A percentile compares a stretch with the other conserved stretches of the same genome.
These are phyloP conservation scores for Rhodamnia argentea DNA, from an alignment of 345 rosid genomes.

Conservation along the genomic window DNA sequence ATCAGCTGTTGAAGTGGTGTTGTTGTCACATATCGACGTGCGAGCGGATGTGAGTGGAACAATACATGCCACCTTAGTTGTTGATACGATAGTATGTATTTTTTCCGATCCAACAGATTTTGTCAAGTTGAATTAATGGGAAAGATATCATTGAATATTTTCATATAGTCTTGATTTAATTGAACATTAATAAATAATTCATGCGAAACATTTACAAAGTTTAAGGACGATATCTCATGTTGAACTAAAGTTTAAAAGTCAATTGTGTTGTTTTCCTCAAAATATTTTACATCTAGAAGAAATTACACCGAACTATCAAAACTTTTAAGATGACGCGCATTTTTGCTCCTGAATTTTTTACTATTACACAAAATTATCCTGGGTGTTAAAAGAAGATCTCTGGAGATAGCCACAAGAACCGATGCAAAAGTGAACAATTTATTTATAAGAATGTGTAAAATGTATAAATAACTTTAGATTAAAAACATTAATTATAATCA, in stretches of 20 bases:
- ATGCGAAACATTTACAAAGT: neutral
- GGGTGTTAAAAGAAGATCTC: neutral
- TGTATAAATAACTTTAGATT: neutral
- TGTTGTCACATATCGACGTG: neutral
- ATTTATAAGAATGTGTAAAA: neutral
- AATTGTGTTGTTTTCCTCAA: neutral
- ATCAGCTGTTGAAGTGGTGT: neutral
- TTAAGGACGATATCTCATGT: fast-evolving
- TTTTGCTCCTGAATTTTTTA: neutral
- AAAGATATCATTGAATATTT: fast-evolving
- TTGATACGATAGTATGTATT: neutral
- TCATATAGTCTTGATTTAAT: neutral
- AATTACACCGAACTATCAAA: neutral
- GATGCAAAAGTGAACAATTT: neutral
- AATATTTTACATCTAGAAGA: neutral
- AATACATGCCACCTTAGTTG: neutral
- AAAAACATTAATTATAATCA: neutral
- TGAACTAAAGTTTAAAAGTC: neutral
- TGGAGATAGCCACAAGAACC: neutral
- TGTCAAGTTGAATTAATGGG: fast-evolving
- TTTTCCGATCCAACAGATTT: neutral
- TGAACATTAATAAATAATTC: neutral
- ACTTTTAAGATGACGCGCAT: neutral
- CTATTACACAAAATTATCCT: neutral
- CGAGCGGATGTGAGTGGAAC: neutral